Evolutionary conservation across 768 basidiomycete species (phyloP).

Genomic region (Lactarius hengduanensis): DNA sequence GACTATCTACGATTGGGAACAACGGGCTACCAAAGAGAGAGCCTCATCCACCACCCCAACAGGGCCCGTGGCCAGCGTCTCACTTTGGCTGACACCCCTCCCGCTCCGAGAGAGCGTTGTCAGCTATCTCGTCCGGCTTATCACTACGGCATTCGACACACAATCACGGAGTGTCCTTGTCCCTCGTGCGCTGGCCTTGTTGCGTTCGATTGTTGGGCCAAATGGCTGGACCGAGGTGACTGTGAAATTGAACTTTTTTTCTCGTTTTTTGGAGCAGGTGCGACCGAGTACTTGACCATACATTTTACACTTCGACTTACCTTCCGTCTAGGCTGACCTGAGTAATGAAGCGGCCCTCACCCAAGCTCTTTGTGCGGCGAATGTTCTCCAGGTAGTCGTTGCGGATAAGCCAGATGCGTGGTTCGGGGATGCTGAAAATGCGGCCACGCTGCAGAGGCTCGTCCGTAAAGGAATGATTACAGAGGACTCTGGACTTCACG

Average conservation of each 20-base stretch:
- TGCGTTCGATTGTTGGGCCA: constrained; percentile 78
- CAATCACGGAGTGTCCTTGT: constrained; percentile 46
- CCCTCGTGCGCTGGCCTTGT: constrained; percentile 60
- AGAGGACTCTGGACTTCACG: constrained; percentile 78
- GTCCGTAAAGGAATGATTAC: constrained; percentile 83
- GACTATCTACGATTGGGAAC: constrained; percentile 93
- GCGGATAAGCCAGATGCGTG: constrained; percentile 81
- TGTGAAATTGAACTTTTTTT: constrained; percentile 88
- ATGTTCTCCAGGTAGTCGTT: constrained; percentile 84
- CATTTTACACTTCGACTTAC: constrained; percentile 1
- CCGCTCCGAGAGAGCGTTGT: constrained; percentile 87
- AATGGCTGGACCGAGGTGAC: constrained; percentile 90
- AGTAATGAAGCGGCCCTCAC: constrained; percentile 60
- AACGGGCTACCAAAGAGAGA: constrained; percentile 44
- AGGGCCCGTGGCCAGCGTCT: constrained; percentile 9
- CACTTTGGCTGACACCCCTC: constrained; percentile 70
- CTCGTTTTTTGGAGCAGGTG: constrained; percentile 79
- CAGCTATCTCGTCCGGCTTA: constrained; percentile 91
- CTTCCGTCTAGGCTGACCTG: constrained; percentile 61
- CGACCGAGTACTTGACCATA: constrained; percentile 29
- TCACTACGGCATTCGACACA: constrained; percentile 65
- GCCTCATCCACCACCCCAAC: constrained; percentile 15
- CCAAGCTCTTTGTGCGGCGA: constrained; percentile 76
- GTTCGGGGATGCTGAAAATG: constrained; percentile 63
- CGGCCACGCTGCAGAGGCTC: constrained; percentile 71